Evolutionary conservation across 371 early-diverging fungal genomes (phyloP).

Genomic region (Mucor sp.): DNA sequence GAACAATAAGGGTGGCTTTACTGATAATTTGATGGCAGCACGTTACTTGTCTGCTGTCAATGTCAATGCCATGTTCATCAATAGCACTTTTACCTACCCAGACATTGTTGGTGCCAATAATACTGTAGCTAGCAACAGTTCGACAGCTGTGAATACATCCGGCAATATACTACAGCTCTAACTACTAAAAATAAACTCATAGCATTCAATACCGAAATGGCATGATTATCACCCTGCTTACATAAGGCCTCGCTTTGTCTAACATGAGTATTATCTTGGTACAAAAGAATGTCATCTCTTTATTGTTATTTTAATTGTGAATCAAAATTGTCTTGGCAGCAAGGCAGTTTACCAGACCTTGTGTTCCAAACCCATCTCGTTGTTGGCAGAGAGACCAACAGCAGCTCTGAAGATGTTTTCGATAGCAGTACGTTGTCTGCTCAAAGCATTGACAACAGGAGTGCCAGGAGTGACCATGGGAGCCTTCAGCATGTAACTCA

Average conservation of each 20-base stretch:
- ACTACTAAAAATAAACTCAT: too few species aligned
- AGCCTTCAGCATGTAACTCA: slow-evolving; percentile 92
- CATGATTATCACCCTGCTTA: too few species aligned
- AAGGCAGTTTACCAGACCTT: slow-evolving; percentile 62
- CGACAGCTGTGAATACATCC: background rate
- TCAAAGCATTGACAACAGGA: slow-evolving; percentile 93
- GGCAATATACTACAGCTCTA: background rate
- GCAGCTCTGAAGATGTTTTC: slow-evolving; percentile 97
- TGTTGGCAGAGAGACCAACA: slow-evolving; percentile 89
- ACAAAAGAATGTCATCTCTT: too few species aligned
- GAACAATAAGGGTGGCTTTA: slow-evolving; percentile 7
- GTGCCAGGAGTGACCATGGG: slow-evolving; percentile 91
- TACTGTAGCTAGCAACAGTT: background rate
- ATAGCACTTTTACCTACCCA: background rate
- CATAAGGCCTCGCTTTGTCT: too few species aligned
- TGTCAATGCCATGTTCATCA: background rate
- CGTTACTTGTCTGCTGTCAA: background rate
- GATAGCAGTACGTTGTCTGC: slow-evolving; percentile 93
- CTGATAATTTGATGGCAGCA: slow-evolving; percentile 6
- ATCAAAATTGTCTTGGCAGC: background rate
- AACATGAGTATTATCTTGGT: too few species aligned
- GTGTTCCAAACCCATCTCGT: slow-evolving; percentile 89
- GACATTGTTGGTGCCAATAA: background rate
- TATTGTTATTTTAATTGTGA: too few species aligned
- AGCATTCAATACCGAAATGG: too few species aligned